Evolutionary conservation across 768 basidiomycete species (phyloP).

Genomic region (Kwoniella bestiolae): DNA sequence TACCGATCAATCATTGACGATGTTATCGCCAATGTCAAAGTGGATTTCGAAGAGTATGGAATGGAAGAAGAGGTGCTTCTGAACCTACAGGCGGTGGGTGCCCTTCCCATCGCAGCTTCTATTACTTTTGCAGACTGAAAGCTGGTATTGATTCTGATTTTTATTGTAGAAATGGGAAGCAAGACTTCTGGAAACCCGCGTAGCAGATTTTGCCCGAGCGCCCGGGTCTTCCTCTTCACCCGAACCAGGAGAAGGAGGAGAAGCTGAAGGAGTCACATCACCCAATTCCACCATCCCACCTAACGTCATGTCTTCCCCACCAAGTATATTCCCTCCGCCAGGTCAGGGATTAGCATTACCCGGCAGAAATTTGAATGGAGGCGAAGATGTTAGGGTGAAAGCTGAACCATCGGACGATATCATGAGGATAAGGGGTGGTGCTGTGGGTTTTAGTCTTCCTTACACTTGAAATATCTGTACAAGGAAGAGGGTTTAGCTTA

Average conservation of each 20-base stretch:
- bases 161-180: conserved; percentile 87
- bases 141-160: no score
- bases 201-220: conserved; percentile 81
- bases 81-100: conserved; percentile 85
- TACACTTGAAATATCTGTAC: neutral
- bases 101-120: no score
- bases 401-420: conserved; percentile 40
- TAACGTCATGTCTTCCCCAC: conserved; percentile 1
- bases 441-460: conserved; percentile 26
- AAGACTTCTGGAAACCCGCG: conserved; percentile 90
- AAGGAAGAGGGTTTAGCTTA: neutral
- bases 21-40: conserved; percentile 81
- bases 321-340: conserved; percentile 2
- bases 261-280: conserved; percentile 32
- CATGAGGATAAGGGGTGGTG: conserved; percentile 45
- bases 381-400: conserved; percentile 35
- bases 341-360: conserved; percentile 32
- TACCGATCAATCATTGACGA: conserved; percentile 97
- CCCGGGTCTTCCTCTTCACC: conserved; percentile 65
- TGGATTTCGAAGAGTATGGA: conserved; percentile 96
- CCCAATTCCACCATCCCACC: conserved; percentile 2
- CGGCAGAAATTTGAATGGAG: conserved; percentile 14
- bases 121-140: no score
- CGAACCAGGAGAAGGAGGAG: conserved; percentile 67
- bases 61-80: conserved; percentile 87